These are phyloP conservation scores for Ceratobasidium sp. DNA, from an alignment of 1,284 basidiomycete species.

Conservation along the genomic window DNA sequence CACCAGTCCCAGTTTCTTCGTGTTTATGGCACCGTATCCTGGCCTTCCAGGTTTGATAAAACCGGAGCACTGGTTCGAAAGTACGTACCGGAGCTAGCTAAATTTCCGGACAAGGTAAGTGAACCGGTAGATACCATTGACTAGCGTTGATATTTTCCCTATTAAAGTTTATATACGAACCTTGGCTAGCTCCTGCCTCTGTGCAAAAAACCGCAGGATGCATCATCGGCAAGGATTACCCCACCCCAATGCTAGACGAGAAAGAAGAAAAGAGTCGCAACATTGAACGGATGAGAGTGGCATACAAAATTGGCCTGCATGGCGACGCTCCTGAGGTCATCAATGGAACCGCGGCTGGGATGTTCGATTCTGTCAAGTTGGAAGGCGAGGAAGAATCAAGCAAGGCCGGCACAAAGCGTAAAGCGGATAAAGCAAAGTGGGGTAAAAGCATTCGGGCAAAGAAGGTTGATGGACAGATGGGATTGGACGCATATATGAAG, in stretches of 20 bases:
- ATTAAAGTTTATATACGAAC: constrained; percentile 51
- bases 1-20: constrained; percentile 44
- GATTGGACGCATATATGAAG: constrained; percentile 13
- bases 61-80: constrained; percentile 53
- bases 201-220: constrained; percentile 51
- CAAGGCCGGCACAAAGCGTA: background rate
- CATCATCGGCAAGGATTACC: constrained; percentile 53
- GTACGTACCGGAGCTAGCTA: constrained; percentile 54
- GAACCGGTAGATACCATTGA: background rate
- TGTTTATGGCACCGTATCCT: constrained; percentile 53
- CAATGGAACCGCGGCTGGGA: constrained; percentile 45
- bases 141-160: too few species aligned
- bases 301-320: constrained; percentile 47
- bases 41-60: constrained; percentile 56
- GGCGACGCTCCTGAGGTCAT: constrained; percentile 47
- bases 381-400: background rate
- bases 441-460: constrained; percentile 1
- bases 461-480: background rate
- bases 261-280: constrained; percentile 44
- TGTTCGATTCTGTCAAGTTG: constrained; percentile 42
- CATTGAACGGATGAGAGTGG: constrained; percentile 48
- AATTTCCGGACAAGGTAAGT: constrained; percentile 52
- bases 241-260: constrained; percentile 51
- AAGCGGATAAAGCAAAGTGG: background rate
- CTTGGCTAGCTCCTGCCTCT: constrained; percentile 49